phyloP scores from a whole-genome alignment of 441 rosid species.

The Sinapis alba region DNA sequence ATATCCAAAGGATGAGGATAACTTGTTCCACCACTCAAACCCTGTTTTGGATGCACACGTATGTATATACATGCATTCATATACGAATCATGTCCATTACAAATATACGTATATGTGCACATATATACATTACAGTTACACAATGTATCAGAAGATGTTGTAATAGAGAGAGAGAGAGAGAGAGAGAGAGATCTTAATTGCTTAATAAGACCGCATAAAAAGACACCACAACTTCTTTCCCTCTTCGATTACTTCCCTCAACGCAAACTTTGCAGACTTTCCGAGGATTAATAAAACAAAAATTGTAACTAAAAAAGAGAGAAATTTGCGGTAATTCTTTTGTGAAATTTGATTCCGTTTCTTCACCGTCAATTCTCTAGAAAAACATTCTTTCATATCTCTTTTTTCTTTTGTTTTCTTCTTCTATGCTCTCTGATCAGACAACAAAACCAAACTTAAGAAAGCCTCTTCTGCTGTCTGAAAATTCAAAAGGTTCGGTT shows the following conservation, averaged over 20 bases:
- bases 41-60: slow-evolving; percentile 36
- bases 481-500: slow-evolving; percentile 39
- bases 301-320: not conserved
- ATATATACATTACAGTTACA: not conserved
- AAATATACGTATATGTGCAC: not conserved
- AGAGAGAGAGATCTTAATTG: slow-evolving; percentile 40
- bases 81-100: not conserved
- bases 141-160: not conserved
- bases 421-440: slow-evolving; percentile 25
- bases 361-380: slow-evolving; percentile 26
- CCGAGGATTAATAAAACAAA: not conserved
- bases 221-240: slow-evolving; percentile 39
- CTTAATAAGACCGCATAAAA: slow-evolving; percentile 44
- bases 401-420: not conserved
- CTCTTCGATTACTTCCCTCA: slow-evolving; percentile 22
- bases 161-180: not conserved
- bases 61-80: slow-evolving; percentile 21
- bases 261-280: slow-evolving; percentile 34
- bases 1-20: slow-evolving; percentile 38
- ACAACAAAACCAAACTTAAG: slow-evolving; percentile 22
- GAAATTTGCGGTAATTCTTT: not conserved
- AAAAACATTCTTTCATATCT: slow-evolving; percentile 20
- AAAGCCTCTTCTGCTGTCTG: slow-evolving; percentile 29
- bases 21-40: slow-evolving; percentile 39
- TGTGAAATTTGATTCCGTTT: slow-evolving; percentile 7